Base-by-base conservation (phyloP, 331 rosid genomes). In the Malus hybrid region DNA sequence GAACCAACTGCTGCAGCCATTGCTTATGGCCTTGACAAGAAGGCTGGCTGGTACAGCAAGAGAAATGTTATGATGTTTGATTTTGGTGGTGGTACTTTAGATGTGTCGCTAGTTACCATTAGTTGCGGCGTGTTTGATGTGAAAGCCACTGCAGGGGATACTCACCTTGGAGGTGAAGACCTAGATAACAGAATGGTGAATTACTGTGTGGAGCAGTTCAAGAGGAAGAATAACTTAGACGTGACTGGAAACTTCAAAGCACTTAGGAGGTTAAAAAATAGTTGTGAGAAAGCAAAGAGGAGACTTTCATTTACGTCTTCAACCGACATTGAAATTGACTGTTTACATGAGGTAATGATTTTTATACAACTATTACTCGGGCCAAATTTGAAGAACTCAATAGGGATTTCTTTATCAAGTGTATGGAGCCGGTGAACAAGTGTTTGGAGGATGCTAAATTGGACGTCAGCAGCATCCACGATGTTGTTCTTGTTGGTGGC, bases 401-500 rank as follows among this genome's bases (percentile, higher is more conserved):
- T n/a, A 39, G 7, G 33, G 82, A 79, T 72, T 36, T 79, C 11
- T 79, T 79, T 32, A 54, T 36, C 13, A 71, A 64, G n/a, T 78
- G 77, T 19, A 64, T 72, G 82, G 29, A 34, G n/a, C 78, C 74
- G 1, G 79, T 79, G 1, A 22, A 79, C 4, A 73, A 73, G 68
- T 79, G 82, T 72, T 55, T 79, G 69, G 28, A 11, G 54, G 73
- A 79, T 65, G 78, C 78, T 39, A 73, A 72, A 3, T 32, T 79
- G 78, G 68, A 78, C 36, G 66, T 9, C 3, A 20, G 46, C 16
- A 8, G 15, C 60, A 79, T 28, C 5, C 87, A 88, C 34, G 92
- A 88, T 65, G 89, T 76, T 16, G 93, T 88, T 16, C 93, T 88
- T 74, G 86, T 75, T 11, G 90, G 93, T 39, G 93, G 93, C 20